phyloP scores from a whole-genome alignment of 352 stramenopile species.

The Paralagenidium karlingii region DNA sequence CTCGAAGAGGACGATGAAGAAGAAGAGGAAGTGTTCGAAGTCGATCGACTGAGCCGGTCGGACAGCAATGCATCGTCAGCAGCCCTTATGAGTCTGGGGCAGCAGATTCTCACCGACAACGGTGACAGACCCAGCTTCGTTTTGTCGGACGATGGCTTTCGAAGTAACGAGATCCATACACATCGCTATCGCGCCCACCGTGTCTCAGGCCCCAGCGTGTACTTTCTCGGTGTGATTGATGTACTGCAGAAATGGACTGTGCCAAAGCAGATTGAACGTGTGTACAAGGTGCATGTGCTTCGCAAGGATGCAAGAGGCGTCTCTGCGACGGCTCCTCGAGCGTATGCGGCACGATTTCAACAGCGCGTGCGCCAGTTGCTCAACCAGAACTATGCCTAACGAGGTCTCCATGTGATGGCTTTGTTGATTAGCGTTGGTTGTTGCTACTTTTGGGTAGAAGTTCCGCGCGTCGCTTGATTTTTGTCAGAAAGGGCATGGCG shows the following conservation, averaged over 20 bases:
- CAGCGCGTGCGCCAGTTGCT: slow-evolving; percentile 79
- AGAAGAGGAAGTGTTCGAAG: too few relatives aligned
- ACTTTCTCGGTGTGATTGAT: slow-evolving; percentile 86
- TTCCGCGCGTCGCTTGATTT: too few relatives aligned
- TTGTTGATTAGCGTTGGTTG: too few relatives aligned
- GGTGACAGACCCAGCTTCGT: background rate
- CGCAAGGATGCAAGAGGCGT: slow-evolving; percentile 56
- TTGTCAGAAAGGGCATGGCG: too few relatives aligned
- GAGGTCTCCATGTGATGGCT: too few relatives aligned
- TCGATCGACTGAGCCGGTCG: too few relatives aligned
- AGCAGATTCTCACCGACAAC: background rate
- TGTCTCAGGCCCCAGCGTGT: slow-evolving; percentile 73
- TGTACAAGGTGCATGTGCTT: slow-evolving; percentile 76
- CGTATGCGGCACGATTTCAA: slow-evolving; percentile 69
- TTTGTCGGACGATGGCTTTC: background rate
- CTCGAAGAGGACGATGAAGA: too few relatives aligned
- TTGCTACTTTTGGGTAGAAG: too few relatives aligned
- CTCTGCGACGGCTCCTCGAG: slow-evolving; percentile 53
- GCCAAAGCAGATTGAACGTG: slow-evolving; percentile 57
- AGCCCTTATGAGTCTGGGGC: background rate
- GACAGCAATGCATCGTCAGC: background rate
- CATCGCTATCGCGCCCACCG: slow-evolving; percentile 63
- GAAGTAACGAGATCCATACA: background rate
- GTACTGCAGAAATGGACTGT: slow-evolving; percentile 84
- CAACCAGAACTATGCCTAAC: too few relatives aligned